Conservation (phyloP, 441 rosid genomes). For the Flueggea neowawraea region DNA sequence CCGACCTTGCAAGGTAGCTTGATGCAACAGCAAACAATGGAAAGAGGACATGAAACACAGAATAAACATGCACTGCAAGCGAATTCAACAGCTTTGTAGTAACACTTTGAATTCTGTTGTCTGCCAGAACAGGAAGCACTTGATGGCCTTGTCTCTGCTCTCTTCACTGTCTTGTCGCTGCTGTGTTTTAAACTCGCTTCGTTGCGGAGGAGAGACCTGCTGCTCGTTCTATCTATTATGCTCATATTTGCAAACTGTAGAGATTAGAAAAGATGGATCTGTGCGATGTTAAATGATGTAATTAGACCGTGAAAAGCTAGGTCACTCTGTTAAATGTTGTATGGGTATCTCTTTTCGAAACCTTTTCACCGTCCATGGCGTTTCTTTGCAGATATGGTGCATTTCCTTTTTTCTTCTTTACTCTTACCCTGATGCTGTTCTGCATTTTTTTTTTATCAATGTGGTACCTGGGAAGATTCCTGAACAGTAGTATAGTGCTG, state of each 20-base stretch:
- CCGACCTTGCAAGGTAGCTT: constrained; percentile 59
- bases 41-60: constrained; percentile 64
- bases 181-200: constrained; percentile 4
- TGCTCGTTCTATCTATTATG: constrained; percentile 1
- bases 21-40: constrained; percentile 50
- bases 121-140: constrained; percentile 10
- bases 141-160: constrained; percentile 5
- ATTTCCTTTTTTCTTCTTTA: background rate
- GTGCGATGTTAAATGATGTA: no score
- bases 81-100: constrained; percentile 31
- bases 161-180: background rate
- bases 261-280: background rate
- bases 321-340: background rate
- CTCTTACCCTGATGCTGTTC: background rate
- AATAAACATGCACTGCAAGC: constrained; percentile 52
- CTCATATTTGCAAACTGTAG: background rate
- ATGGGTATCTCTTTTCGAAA: background rate
- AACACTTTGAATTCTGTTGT: constrained; percentile 18
- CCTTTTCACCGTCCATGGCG: background rate
- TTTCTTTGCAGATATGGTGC: no score
- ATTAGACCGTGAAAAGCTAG: no score
- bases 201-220: constrained; percentile 10
- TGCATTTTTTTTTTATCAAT: background rate
- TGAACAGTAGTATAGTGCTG: no score
- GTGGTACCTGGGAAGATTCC: constrained; percentile 9